These are phyloP conservation scores for Bonia amplexicaulis DNA, from an alignment of 176 grass and related monocot species.

Conservation along the genomic window DNA sequence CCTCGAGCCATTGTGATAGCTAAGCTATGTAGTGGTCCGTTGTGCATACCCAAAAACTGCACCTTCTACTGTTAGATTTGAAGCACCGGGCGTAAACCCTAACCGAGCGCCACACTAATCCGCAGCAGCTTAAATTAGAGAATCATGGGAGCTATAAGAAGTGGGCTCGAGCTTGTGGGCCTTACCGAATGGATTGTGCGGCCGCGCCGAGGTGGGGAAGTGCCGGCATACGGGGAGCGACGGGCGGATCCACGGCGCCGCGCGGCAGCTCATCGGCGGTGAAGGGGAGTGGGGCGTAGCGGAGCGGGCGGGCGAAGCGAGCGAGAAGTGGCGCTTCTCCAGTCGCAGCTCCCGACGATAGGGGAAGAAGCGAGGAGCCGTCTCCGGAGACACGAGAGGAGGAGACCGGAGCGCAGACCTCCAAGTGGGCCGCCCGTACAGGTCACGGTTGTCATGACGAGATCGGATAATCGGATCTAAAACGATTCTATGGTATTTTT, in stretches of 20 bases:
- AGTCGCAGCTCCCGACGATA: conserved; percentile 14
- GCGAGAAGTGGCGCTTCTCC: conserved; percentile 25
- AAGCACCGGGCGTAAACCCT: background rate
- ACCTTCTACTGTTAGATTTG: background rate
- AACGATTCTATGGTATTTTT: too few relatives aligned
- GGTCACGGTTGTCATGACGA: too few relatives aligned
- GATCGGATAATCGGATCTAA: too few relatives aligned
- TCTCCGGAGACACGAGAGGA: background rate
- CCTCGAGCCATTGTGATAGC: background rate
- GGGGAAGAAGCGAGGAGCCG: background rate
- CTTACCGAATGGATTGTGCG: conserved; percentile 16
- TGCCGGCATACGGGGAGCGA: background rate
- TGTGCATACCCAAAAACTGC: background rate
- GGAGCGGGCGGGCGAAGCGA: background rate
- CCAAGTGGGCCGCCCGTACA: too few relatives aligned
- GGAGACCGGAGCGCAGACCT: background rate
- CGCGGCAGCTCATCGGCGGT: conserved; percentile 43
- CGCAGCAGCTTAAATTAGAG: background rate
- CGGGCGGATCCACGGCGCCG: conserved; percentile 29
- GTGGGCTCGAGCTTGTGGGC: background rate
- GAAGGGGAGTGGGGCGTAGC: background rate
- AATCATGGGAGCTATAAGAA: background rate
- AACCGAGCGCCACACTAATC: background rate
- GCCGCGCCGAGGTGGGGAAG: conserved; percentile 20
- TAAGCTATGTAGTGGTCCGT: background rate